A percentile compares a stretch with the other conserved stretches of the same genome.
Evolutionary conservation across 192 early-diverging fungal genomes (phyloP).

Genomic region (Geranomyces michiganensis): DNA sequence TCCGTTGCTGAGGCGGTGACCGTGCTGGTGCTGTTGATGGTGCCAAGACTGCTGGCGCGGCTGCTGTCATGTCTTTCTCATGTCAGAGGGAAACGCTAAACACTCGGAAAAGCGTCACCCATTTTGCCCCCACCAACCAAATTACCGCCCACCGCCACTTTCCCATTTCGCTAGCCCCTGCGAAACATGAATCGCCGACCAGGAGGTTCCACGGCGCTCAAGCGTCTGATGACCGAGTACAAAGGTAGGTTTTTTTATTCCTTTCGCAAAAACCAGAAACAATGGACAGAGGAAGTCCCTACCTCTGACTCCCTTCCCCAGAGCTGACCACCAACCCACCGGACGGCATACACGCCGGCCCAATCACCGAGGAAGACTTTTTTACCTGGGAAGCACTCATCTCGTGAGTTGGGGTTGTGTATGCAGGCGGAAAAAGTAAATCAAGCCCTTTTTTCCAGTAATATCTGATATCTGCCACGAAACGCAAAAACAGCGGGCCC

Average conservation of each 20-base stretch:
- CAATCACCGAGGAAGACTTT: slow-evolving; percentile 76
- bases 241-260: slow-evolving; percentile 54
- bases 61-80: no score
- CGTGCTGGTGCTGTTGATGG: no score
- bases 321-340: slow-evolving; percentile 89
- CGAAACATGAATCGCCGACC: slow-evolving; percentile 43
- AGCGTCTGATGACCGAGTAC: slow-evolving; percentile 93
- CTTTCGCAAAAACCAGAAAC: background rate
- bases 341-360: slow-evolving; percentile 85
- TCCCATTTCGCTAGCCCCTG: no score
- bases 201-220: slow-evolving; percentile 74
- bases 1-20: no score
- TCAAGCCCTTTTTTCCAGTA: background rate
- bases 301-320: slow-evolving; percentile 25
- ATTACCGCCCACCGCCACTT: no score
- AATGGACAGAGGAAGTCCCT: background rate
- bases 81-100: background rate
- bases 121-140: no score
- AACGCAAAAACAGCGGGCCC: slow-evolving; percentile 66
- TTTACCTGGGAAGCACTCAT: slow-evolving; percentile 90
- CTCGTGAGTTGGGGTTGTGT: slow-evolving; percentile 57
- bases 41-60: no score
- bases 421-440: background rate
- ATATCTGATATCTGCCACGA: background rate
- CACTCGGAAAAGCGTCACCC: no score